Evolutionary conservation across 2,329 filamentous ascomycete species (phyloP), one percentile per base, ranked within the genome.

Genomic region (Kalaharituber pfeilii): DNA sequence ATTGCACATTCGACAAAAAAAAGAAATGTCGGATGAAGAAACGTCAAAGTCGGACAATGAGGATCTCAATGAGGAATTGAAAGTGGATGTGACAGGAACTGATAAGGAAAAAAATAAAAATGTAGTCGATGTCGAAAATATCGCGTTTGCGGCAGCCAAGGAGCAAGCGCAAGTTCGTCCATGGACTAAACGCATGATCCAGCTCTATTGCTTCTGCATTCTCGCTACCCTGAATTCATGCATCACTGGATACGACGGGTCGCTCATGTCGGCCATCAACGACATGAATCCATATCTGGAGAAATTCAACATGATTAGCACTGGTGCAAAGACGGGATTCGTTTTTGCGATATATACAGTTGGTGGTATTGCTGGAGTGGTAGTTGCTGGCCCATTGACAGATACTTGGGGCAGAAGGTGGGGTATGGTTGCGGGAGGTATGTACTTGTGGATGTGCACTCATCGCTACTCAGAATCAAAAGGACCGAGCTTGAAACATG

Each of bases 211-310:
- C 7, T 72, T 73, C 58, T 71, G 70, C 63, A 72, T 71, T 56
- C 68, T 74, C 47, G 71, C 71, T 42, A 74, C 73, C 64, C 71
- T 73, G 63, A 73, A 72, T 62, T 71, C 71, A 36, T 72, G 70
- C 56, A 74, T 74, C 69, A 75, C 75, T 64, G 73, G 73, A 54
- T 75, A 74, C 61, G 73, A 75, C 65, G 68, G 70, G 53, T 72
- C 71, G 7, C 67, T 73, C 25, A 71, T 73, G 61, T 53, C 58
- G 29, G 56, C 60, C 51, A 68, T 74, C 65, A 72, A 72, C 60
- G 71, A 70, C 53, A 73, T 73, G 71, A 47, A 73, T 70, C 62
- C 66, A 64, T 30, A 73, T 65, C 66, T 74, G 72, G 58, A 64
- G 66, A 53, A 67, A 52, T 74, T 70, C 57, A 56, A 66, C 13